Evolutionary conservation across 106 monocot genomes (phyloP).

Genomic region (Posidonia australis): DNA sequence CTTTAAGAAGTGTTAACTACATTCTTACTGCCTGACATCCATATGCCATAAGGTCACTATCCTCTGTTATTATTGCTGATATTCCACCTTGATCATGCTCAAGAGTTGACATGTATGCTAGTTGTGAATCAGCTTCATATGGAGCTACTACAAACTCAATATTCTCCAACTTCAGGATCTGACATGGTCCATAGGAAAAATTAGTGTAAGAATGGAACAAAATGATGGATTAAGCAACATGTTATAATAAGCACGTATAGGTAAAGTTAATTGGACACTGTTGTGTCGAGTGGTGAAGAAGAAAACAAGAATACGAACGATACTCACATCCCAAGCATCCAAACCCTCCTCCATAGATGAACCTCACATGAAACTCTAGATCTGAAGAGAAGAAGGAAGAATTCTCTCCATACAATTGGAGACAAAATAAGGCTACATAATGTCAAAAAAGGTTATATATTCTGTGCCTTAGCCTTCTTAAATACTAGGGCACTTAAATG

Average conservation of each 20-base stretch:
- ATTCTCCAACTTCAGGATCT: slow-evolving; percentile 59
- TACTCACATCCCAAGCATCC: too few relatives aligned
- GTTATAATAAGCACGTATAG: background rate
- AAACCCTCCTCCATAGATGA: too few relatives aligned
- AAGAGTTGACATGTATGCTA: slow-evolving; percentile 67
- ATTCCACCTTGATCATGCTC: slow-evolving; percentile 59
- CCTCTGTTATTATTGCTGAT: slow-evolving; percentile 83
- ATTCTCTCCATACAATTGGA: too few relatives aligned
- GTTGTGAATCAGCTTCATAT: slow-evolving; percentile 94
- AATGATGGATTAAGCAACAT: background rate
- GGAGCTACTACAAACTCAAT: slow-evolving; percentile 85
- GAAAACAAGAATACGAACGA: too few relatives aligned
- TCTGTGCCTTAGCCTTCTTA: too few relatives aligned
- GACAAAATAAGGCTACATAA: too few relatives aligned
- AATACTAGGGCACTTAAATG: too few relatives aligned
- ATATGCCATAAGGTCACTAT: slow-evolving; percentile 87
- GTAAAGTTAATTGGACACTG: too few relatives aligned
- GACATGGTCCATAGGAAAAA: slow-evolving; percentile 5
- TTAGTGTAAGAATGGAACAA: background rate
- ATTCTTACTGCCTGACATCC: slow-evolving; percentile 59
- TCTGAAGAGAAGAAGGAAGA: too few relatives aligned
- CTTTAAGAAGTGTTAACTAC: background rate
- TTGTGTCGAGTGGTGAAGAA: too few relatives aligned
- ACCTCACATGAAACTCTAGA: too few relatives aligned
- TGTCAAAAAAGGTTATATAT: too few relatives aligned